Percentiles rank a stretch among this genome's conserved stretches.
Evolutionary conservation across 306 rosid species (phyloP).

Genomic region (Luffa aegyptiaca): DNA sequence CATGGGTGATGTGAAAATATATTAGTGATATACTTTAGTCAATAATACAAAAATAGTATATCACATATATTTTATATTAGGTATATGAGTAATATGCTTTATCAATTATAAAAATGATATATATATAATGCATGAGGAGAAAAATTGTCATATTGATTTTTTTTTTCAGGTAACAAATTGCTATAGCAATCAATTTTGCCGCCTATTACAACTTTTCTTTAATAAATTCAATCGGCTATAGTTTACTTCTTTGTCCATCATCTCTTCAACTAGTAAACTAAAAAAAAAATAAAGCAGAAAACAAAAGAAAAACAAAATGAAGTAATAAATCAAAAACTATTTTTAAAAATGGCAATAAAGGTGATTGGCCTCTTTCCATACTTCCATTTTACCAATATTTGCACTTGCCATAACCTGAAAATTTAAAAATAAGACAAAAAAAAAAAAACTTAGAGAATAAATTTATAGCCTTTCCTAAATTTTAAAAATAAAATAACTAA

Average conservation of each 20-base stretch:
- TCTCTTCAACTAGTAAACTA: background rate
- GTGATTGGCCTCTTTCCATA: background rate
- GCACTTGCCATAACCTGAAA: conserved; percentile 13
- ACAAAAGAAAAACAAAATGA: background rate
- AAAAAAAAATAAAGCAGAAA: background rate
- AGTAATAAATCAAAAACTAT: background rate
- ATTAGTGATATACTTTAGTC: too few relatives aligned
- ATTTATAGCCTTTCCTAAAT: too few relatives aligned
- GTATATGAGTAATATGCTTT: too few relatives aligned
- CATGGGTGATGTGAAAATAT: too few relatives aligned
- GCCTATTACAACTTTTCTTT: background rate
- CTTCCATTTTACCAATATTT: background rate
- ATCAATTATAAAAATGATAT: too few relatives aligned
- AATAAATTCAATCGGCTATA: background rate
- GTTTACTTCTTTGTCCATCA: background rate
- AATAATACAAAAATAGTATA: too few relatives aligned
- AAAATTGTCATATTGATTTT: background rate
- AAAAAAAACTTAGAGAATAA: background rate
- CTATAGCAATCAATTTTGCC: background rate
- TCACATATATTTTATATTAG: too few relatives aligned
- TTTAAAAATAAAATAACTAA: background rate
- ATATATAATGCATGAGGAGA: too few relatives aligned
- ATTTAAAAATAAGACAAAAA: background rate
- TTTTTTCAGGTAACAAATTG: background rate
- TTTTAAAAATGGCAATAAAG: background rate